Percentiles rank a stretch among this genome's conserved stretches.
Conservation (phyloP, 495 filamentous ascomycete genomes). For the Parathielavia hyrcaniae region DNA sequence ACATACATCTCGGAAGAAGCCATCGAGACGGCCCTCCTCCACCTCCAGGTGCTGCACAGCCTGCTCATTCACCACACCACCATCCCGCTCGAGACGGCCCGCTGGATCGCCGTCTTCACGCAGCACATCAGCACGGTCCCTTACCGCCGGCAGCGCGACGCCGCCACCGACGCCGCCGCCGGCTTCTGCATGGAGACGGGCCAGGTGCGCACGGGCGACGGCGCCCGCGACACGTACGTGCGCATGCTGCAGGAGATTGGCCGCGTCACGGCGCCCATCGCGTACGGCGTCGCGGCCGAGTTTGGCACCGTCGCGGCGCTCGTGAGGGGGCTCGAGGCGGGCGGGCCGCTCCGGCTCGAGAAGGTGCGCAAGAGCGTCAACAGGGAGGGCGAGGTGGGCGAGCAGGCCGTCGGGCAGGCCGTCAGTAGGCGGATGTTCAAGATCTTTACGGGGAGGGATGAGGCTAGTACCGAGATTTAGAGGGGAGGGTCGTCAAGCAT, state of each 20-base stretch:
- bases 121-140: constrained; percentile 74
- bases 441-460: constrained; percentile 65
- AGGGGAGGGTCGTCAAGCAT: neutral
- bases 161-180: constrained; percentile 35
- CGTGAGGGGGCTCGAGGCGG: constrained; percentile 50
- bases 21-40: constrained; percentile 67
- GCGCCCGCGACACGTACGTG: constrained; percentile 60
- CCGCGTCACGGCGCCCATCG: constrained; percentile 66
- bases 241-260: constrained; percentile 75
- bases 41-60: constrained; percentile 61
- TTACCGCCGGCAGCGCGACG: constrained; percentile 49
- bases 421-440: constrained; percentile 68
- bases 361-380: constrained; percentile 62
- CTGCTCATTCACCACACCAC: constrained; percentile 69
- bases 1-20: constrained; percentile 60
- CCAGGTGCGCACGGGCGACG: constrained; percentile 69
- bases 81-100: constrained; percentile 56
- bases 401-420: constrained; percentile 59
- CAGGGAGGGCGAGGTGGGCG: constrained; percentile 58
- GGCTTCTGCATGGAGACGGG: constrained; percentile 80
- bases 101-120: constrained; percentile 75
- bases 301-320: constrained; percentile 56
- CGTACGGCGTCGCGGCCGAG: constrained; percentile 59
- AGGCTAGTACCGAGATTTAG: constrained; percentile 60
- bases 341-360: constrained; percentile 56